phyloP scores from a whole-genome alignment of 2,329 filamentous ascomycete species.

The Endoconidiophora polonica region DNA sequence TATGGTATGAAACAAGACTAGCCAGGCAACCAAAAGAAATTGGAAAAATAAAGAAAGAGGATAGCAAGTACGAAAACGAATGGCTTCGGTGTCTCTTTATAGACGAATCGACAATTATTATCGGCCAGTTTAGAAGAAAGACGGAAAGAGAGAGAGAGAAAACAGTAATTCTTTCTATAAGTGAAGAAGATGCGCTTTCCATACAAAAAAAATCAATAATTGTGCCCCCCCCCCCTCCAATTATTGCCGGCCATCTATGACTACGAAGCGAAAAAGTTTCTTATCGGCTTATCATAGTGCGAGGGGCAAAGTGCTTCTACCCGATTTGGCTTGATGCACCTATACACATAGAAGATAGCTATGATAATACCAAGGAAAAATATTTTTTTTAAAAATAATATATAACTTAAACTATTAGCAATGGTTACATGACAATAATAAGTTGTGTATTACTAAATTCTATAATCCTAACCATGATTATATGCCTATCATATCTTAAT shows the following conservation, averaged over 20 bases:
- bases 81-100: not conserved
- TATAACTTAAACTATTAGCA: too few relatives aligned
- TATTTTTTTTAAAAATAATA: too few relatives aligned
- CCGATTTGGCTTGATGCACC: not conserved
- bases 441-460: too few relatives aligned
- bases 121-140: not conserved
- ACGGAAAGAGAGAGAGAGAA: not conserved
- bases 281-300: constrained; percentile 11
- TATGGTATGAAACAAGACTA: not conserved
- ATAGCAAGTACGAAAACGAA: not conserved
- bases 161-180: not conserved
- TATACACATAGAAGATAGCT: not conserved
- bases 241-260: not conserved
- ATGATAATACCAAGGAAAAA: too few relatives aligned
- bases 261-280: constrained; percentile 9
- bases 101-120: not conserved
- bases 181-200: not conserved
- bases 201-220: not conserved
- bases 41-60: not conserved
- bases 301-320: constrained; percentile 8
- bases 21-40: not conserved
- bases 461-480: too few relatives aligned
- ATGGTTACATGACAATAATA: too few relatives aligned
- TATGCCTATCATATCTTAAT: too few relatives aligned
- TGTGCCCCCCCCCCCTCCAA: not conserved